These are phyloP conservation scores for Hortaea werneckii DNA, from an alignment of 2,329 filamentous ascomycete genomes.

Conservation along the genomic window DNA sequence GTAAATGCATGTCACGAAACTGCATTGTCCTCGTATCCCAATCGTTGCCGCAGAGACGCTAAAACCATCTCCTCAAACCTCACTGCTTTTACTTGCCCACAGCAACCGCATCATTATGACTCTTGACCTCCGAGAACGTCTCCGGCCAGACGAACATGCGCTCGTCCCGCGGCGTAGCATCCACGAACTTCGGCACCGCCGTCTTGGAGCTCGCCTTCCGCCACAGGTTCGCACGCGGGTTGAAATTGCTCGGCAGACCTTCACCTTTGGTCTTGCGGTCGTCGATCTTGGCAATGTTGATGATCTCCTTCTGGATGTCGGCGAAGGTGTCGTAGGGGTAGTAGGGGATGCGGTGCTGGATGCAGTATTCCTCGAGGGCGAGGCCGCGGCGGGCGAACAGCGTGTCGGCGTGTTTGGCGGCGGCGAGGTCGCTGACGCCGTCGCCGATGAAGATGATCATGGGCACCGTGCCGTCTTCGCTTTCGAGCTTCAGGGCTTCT, in stretches of 20 bases:
- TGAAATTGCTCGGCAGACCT: constrained; percentile 52
- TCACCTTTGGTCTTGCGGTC: constrained; percentile 49
- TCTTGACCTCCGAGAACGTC: constrained; percentile 1
- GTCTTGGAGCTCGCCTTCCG: constrained; percentile 50
- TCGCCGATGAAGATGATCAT: constrained; percentile 62
- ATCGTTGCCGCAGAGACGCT: too few relatives aligned
- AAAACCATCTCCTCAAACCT: too few relatives aligned
- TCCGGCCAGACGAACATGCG: constrained; percentile 56
- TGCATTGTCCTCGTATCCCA: too few relatives aligned
- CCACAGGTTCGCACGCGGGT: constrained; percentile 61
- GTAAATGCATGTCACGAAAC: too few relatives aligned
- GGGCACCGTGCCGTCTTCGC: constrained; percentile 52
- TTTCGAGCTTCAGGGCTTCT: constrained; percentile 41
- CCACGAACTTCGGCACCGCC: constrained; percentile 41
- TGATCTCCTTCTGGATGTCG: constrained; percentile 53
- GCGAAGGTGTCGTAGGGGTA: constrained; percentile 56
- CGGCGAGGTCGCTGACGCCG: constrained; percentile 57
- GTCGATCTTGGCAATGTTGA: constrained; percentile 49
- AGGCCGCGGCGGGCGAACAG: constrained; percentile 58
- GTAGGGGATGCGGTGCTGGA: constrained; percentile 50
- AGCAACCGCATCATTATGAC: too few relatives aligned
- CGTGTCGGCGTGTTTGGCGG: constrained; percentile 56
- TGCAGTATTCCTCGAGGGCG: constrained; percentile 55
- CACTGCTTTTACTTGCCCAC: too few relatives aligned
- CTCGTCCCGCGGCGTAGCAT: constrained; percentile 46